These are phyloP conservation scores for Curvularia sp. DNA, from an alignment of 2,329 filamentous ascomycete species.

Conservation along the genomic window DNA sequence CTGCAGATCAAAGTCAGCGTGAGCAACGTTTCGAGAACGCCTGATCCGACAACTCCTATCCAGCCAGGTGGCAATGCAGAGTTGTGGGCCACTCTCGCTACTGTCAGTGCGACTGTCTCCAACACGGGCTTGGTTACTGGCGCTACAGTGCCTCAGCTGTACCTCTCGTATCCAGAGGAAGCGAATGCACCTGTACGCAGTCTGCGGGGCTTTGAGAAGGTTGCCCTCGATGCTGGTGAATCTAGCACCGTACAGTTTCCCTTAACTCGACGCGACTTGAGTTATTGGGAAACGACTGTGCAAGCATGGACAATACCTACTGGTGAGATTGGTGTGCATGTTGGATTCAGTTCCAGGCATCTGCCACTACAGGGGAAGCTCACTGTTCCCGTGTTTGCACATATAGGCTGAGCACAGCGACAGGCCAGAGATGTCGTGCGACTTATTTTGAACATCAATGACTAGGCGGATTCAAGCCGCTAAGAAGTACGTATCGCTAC, in stretches of 20 bases:
- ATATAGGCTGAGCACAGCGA: neutral
- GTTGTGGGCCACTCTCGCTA: conserved; percentile 62
- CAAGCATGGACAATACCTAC: conserved; percentile 54
- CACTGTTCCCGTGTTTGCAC: neutral
- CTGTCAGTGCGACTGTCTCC: conserved; percentile 56
- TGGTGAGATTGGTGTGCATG: conserved; percentile 26
- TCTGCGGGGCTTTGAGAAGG: conserved; percentile 59
- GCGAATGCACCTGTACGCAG: conserved; percentile 48
- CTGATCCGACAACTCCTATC: conserved; percentile 26
- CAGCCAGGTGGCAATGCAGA: conserved; percentile 62
- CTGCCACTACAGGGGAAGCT: conserved; percentile 21
- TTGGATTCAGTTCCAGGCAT: conserved; percentile 41
- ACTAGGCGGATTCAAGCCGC: too few relatives aligned
- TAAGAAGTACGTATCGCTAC: too few relatives aligned
- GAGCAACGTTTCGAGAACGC: conserved; percentile 28
- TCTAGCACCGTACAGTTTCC: conserved; percentile 54
- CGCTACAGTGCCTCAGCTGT: conserved; percentile 63
- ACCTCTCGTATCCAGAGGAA: conserved; percentile 57
- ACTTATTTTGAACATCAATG: too few relatives aligned
- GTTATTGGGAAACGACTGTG: conserved; percentile 57
- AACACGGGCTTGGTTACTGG: conserved; percentile 61
- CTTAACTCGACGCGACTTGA: conserved; percentile 59
- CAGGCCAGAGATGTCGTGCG: too few relatives aligned
- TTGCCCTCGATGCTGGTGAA: conserved; percentile 54
- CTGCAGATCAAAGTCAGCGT: neutral